Base-by-base conservation (phyloP, 2,329 filamentous ascomycete genomes). In the Colletotrichum tamarilloi region DNA sequence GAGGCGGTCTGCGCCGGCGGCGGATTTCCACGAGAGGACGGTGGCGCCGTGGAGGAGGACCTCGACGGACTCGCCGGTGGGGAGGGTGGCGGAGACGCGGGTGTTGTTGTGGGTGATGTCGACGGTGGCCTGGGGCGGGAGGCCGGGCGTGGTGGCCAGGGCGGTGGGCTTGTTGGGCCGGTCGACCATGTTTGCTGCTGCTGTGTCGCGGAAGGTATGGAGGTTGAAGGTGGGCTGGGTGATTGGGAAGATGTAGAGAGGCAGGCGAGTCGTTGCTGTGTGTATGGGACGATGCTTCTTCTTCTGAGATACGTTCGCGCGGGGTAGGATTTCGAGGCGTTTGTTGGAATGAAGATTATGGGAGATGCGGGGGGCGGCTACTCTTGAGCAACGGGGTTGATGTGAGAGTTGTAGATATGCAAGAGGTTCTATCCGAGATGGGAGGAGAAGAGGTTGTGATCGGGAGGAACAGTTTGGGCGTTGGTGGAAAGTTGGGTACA, bases 21-120 rank as follows among this genome's bases (percentile, higher is more conserved):
- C 89, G 80, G 93, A 92, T 87, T 97, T 97, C 97, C 97, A 99
- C 83, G 93, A 97, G 72, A 94, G 92, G 60, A 99, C 93, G 1
- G 95, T 98, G 12, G 97, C 97, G 72, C 97, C 97, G 79, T 94
- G 94, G n/a, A 98, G 91, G 74, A 98, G 87, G 49, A 99, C 88
- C 76, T 95, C 92, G 77, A 98, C 90, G 68, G 91, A 94, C 85
- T 98, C 95, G 77, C 96, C 95, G 0, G 94, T 93, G 52, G 95
- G 94, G 56, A 98, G 90, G 35, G 88, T 89, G 42, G 96, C 96
- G n/a, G 90, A 89, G 64, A 98, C 92, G 73, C 90, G 91, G 73
- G 89, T 89, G 82, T 92, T 92, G 80, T 91, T 90, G 78, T 94
- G 89, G 32, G 91, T 90, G 79, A 95, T 91, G 81, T 90, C 90